Base-by-base conservation (phyloP, 495 filamentous ascomycete genomes). In the Aspergillus indologenus region DNA sequence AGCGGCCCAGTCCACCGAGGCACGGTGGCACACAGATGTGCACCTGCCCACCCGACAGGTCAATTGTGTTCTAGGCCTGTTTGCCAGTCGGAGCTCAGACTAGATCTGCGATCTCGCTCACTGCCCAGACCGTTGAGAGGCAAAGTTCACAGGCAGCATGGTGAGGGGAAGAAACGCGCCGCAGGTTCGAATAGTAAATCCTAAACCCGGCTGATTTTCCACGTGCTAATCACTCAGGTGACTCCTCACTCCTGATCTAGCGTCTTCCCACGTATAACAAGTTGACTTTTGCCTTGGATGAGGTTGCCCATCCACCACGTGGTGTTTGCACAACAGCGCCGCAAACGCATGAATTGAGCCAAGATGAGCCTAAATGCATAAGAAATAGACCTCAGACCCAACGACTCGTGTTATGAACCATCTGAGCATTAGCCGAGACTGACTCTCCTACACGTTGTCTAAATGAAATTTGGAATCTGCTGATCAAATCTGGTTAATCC, bases 1-100 rank as follows among this genome's bases (percentile, higher is more conserved):
- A 31, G 48, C 48, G 48, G 48, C 48, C 48, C 48, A 51, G 48
- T 18, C 29, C 23, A n/a, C 48, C 48, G 48, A 51, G 48, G 48
- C 48, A 31, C 15, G 23, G 22, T n/a, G 21, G 2, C 29, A 29
- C 24, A 29, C 23, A 17, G 21, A 18, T 15, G 9, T n/a, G 48
- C 21, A 23, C 17, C 22, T 26, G 47, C 5, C 47, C 14, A 51
- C 5, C 15, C 5, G 18, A 3, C 18, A 18, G 9, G 23, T 29
- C 17, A 19, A n/a, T 29, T n/a, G 48, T 19, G 45, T 20, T 51
- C 48, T 51, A 51, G 48, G 23, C 48, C 15, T 18, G 48, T 19
- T 15, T 51, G 24, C 48, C 15, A 7, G 23, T 19, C 48, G 31
- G 48, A 18, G 24, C 23, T 22, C 45, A 3, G 18, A 47, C 45